These are phyloP conservation scores for Bacterosira constricta DNA, from an alignment of 108 stramenopile species.

Conservation along the genomic window DNA sequence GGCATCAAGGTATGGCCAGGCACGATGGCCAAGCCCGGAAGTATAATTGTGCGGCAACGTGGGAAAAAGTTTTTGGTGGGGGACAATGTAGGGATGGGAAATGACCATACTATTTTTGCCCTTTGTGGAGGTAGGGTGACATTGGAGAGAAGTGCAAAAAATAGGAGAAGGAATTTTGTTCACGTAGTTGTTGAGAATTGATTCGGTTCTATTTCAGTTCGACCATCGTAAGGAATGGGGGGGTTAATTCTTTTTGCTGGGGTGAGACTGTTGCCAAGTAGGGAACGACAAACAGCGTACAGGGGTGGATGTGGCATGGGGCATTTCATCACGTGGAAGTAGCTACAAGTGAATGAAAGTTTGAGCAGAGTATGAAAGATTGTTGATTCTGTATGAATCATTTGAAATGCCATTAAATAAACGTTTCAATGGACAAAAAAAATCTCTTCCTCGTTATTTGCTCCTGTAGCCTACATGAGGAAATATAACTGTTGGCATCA, in stretches of 20 bases:
- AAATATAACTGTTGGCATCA: conserved; percentile 62
- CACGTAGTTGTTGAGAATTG: conserved; percentile 56
- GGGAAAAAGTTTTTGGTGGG: conserved; percentile 91
- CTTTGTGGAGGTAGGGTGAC: conserved; percentile 74
- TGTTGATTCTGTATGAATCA: too few species aligned
- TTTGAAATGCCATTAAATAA: too few species aligned
- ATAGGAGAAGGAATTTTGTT: conserved; percentile 76
- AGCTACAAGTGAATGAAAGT: too few species aligned
- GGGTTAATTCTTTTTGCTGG: background rate
- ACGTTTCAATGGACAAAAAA: background rate
- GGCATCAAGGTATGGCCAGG: conserved; percentile 94
- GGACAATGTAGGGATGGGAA: conserved; percentile 91
- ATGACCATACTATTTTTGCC: conserved; percentile 96
- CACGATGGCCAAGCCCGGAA: conserved; percentile 76
- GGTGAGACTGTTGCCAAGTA: too few species aligned
- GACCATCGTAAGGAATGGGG: background rate
- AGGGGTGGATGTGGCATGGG: too few species aligned
- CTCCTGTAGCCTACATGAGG: conserved; percentile 61
- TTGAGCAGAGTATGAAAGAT: too few species aligned
- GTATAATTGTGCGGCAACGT: conserved; percentile 96
- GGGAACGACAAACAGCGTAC: too few species aligned
- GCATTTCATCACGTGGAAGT: too few species aligned
- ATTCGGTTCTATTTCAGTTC: background rate
- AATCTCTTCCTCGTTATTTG: background rate
- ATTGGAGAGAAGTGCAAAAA: conserved; percentile 70